These are phyloP conservation scores for Ophiostoma australiae DNA, from an alignment of 2,329 filamentous ascomycete species.

Conservation along the genomic window DNA sequence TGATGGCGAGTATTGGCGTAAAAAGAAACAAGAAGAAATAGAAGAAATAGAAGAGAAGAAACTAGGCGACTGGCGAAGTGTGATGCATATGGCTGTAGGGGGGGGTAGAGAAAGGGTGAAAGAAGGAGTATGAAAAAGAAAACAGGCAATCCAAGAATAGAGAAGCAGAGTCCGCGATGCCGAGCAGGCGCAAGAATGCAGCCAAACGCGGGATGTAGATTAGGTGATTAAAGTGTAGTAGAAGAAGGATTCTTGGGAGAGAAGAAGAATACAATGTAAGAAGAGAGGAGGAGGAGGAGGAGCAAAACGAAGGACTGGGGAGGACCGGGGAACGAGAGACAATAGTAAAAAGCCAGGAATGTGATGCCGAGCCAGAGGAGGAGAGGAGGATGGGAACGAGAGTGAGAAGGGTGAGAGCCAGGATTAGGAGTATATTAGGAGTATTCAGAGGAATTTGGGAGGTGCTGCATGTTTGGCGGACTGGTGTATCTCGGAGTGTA, in stretches of 20 bases:
- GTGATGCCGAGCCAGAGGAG: neutral
- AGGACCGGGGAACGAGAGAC: slow-evolving; percentile 14
- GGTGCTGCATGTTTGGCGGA: neutral
- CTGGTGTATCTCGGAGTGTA: neutral
- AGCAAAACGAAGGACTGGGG: slow-evolving; percentile 19
- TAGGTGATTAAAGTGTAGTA: slow-evolving; percentile 8
- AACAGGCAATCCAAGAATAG: slow-evolving; percentile 3
- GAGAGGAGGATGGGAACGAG: slow-evolving; percentile 4
- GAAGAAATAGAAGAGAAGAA: slow-evolving; percentile 12
- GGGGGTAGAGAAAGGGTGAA: neutral
- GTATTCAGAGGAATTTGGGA: slow-evolving; percentile 16
- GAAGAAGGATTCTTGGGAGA: neutral
- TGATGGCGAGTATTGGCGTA: slow-evolving; percentile 23
- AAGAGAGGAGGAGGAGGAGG: neutral
- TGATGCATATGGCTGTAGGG: neutral
- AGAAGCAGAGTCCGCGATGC: neutral
- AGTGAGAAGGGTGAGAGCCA: slow-evolving; percentile 4
- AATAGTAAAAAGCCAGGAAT: neutral
- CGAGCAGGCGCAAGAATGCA: slow-evolving; percentile 4
- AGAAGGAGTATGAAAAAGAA: neutral
- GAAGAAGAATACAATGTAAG: neutral
- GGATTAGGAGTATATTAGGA: slow-evolving; percentile 14
- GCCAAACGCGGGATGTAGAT: slow-evolving; percentile 1
- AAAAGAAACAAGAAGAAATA: slow-evolving; percentile 19
- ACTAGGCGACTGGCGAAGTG: neutral